These are phyloP conservation scores for button mushroom (Agaricus bisporus) DNA, from an alignment of 768 basidiomycete species.

Conservation along the genomic window DNA sequence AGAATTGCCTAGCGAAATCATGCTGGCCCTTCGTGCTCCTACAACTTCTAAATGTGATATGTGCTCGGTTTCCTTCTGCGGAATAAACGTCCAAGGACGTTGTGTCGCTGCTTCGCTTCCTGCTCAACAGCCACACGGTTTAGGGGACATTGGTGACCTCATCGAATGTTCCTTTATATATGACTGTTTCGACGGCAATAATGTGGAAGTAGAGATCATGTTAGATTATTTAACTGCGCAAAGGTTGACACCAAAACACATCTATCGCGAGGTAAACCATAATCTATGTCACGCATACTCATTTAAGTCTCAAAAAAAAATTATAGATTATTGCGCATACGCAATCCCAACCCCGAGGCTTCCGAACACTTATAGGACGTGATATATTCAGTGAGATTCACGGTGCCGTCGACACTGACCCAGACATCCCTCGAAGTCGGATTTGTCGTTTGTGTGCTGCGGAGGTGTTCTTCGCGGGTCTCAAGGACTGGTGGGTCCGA, in stretches of 20 bases:
- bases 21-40: conserved; percentile 68
- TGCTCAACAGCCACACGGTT: conserved; percentile 62
- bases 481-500: conserved; percentile 79
- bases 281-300: neutral
- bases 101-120: conserved; percentile 56
- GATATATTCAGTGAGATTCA: conserved; percentile 71
- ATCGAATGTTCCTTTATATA: conserved; percentile 74
- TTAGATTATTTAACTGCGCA: conserved; percentile 70
- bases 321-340: conserved; percentile 57
- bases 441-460: conserved; percentile 71
- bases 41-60: conserved; percentile 80
- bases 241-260: conserved; percentile 57
- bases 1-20: conserved; percentile 49
- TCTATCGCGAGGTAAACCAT: conserved; percentile 65
- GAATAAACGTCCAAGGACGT: conserved; percentile 68
- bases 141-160: conserved; percentile 66
- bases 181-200: conserved; percentile 74
- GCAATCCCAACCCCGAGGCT: conserved; percentile 54
- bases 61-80: conserved; percentile 79
- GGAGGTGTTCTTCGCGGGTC: conserved; percentile 69
- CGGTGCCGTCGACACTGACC: conserved; percentile 48
- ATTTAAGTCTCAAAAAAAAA: neutral
- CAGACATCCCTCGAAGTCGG: conserved; percentile 49
- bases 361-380: conserved; percentile 59
- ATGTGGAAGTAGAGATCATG: conserved; percentile 78